Evolutionary conservation across 192 early-diverging fungal species (phyloP).

Genomic region (Pilaira anomala): DNA sequence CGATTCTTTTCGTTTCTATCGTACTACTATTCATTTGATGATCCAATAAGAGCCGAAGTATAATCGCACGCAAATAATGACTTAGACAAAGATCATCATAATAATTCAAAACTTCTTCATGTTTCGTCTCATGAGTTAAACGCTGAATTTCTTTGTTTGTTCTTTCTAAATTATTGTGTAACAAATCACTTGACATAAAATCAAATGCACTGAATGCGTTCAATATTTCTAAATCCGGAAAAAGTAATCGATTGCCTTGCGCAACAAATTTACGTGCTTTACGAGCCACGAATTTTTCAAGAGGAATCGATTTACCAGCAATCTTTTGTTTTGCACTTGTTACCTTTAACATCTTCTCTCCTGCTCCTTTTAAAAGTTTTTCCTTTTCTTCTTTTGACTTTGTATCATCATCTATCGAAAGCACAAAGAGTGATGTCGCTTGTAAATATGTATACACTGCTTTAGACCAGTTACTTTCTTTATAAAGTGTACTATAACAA

Average conservation of each 20-base stretch:
- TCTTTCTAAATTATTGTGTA: slow-evolving; percentile 42
- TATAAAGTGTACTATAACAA: slow-evolving; percentile 60
- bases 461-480: slow-evolving; percentile 85
- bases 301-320: slow-evolving; percentile 79
- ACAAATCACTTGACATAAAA: slow-evolving; percentile 56
- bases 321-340: slow-evolving; percentile 68
- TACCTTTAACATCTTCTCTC: slow-evolving; percentile 64
- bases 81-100: slow-evolving; percentile 80
- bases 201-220: slow-evolving; percentile 70
- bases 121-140: slow-evolving; percentile 28
- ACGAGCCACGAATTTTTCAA: slow-evolving; percentile 87
- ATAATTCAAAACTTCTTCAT: slow-evolving; percentile 44
- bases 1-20: not conserved
- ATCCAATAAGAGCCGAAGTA: slow-evolving; percentile 61
- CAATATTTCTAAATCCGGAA: slow-evolving; percentile 78
- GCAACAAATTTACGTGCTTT: slow-evolving; percentile 72
- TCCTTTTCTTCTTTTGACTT: slow-evolving; percentile 40
- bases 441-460: slow-evolving; percentile 76
- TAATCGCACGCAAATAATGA: slow-evolving; percentile 63
- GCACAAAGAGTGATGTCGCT: slow-evolving; percentile 56
- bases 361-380: slow-evolving; percentile 24
- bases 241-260: slow-evolving; percentile 65
- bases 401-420: not conserved
- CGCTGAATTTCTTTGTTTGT: slow-evolving; percentile 44
- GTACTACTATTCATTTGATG: slow-evolving; percentile 34